These are phyloP conservation scores for Miamiensis avidus DNA, from an alignment of 169 alveolate species.

Conservation along the genomic window DNA sequence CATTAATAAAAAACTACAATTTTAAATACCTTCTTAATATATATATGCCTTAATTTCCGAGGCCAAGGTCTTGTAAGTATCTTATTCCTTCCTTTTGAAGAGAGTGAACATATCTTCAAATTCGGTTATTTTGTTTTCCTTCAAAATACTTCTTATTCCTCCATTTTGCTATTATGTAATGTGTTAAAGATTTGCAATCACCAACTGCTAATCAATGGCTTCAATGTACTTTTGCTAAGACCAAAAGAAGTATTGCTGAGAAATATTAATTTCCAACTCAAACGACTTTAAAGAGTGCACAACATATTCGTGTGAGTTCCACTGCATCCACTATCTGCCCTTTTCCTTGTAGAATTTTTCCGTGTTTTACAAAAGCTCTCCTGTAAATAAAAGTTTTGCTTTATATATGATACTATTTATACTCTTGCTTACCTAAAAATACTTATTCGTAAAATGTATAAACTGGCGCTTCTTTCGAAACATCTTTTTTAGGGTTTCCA, in stretches of 20 bases:
- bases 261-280: background rate
- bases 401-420: too few species aligned
- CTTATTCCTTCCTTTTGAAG: background rate
- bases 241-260: background rate
- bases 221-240: background rate
- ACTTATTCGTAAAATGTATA: too few species aligned
- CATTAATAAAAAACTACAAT: too few species aligned
- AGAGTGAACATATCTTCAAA: background rate
- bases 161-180: background rate
- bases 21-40: background rate
- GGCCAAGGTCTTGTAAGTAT: background rate
- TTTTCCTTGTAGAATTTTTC: background rate
- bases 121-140: background rate
- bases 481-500: background rate
- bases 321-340: background rate
- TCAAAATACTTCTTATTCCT: background rate
- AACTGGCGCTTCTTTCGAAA: background rate
- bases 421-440: too few species aligned
- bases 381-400: background rate
- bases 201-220: background rate
- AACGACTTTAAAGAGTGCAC: background rate
- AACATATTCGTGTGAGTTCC: background rate
- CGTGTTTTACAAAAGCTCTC: background rate
- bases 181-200: background rate
- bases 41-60: background rate